Evolutionary conservation across 2,329 filamentous ascomycete genomes (phyloP).

Genomic region (Colletotrichum salicis): DNA sequence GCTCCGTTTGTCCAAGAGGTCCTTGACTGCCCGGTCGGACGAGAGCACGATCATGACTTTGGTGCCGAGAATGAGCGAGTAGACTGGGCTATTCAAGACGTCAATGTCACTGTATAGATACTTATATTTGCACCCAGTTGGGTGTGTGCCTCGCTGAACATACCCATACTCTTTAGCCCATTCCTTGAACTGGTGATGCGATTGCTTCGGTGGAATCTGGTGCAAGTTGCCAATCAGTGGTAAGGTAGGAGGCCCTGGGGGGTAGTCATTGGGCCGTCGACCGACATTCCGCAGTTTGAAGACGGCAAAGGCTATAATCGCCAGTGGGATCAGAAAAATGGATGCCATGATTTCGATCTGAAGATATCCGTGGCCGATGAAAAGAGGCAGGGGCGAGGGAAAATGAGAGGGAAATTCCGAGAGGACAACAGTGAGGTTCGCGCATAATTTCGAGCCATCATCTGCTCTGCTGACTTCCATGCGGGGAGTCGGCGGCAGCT

Average conservation of each 20-base stretch:
- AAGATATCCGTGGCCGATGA: neutral
- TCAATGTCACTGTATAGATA: slow-evolving; percentile 32
- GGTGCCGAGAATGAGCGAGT: slow-evolving; percentile 61
- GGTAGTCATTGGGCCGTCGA: slow-evolving; percentile 41
- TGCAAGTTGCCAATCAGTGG: slow-evolving; percentile 64
- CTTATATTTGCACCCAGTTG: no score
- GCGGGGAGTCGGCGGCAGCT: neutral
- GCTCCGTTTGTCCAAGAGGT: slow-evolving; percentile 62
- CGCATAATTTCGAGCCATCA: neutral
- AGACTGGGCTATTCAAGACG: slow-evolving; percentile 52
- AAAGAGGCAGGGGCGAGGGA: neutral
- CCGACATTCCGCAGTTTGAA: slow-evolving; percentile 13
- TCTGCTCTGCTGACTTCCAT: neutral
- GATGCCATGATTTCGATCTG: neutral
- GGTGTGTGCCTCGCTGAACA: neutral
- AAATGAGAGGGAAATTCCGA: neutral
- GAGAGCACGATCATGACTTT: slow-evolving; percentile 59
- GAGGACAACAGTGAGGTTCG: neutral
- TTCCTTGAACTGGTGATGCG: slow-evolving; percentile 59
- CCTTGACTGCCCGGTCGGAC: slow-evolving; percentile 57
- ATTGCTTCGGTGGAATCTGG: slow-evolving; percentile 54
- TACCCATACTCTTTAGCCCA: slow-evolving; percentile 61
- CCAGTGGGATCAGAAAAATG: neutral
- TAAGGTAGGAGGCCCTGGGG: slow-evolving; percentile 62
- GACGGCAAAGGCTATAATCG: neutral